phyloP scores from a whole-genome alignment of 148 eudicot genomes.

The Vaccinium corymbosum region DNA sequence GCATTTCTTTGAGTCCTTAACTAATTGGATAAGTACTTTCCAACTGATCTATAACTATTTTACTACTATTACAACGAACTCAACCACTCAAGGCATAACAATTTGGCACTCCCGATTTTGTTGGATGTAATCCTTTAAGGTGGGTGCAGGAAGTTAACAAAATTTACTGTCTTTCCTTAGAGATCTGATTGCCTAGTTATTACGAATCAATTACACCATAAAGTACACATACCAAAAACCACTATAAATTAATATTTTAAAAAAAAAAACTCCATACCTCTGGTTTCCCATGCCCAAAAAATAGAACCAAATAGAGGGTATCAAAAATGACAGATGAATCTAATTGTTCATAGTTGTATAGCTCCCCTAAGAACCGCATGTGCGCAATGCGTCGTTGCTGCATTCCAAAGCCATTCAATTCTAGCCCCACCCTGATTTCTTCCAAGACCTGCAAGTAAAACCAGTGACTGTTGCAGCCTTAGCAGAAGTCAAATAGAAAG shows the following conservation, averaged over 20 bases:
- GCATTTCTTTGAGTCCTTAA: too few relatives aligned
- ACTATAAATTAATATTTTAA: background rate
- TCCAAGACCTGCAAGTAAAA: conserved; percentile 76
- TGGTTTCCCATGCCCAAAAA: conserved; percentile 80
- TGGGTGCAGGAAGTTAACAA: background rate
- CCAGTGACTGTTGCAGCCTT: background rate
- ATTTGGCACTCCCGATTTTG: background rate
- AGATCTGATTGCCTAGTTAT: background rate
- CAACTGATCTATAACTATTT: too few relatives aligned
- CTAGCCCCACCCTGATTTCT: conserved; percentile 79
- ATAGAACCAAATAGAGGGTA: conserved; percentile 80
- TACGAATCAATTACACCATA: background rate
- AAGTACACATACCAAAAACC: background rate
- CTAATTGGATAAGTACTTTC: too few relatives aligned
- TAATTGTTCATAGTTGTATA: conserved; percentile 90
- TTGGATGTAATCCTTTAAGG: background rate
- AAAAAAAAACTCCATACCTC: conserved; percentile 54
- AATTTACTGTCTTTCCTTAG: background rate
- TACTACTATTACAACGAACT: too few relatives aligned
- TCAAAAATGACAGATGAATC: conserved; percentile 93
- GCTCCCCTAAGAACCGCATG: conserved; percentile 95
- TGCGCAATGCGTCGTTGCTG: conserved; percentile 92
- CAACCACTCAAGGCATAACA: background rate
- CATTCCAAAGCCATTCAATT: conserved; percentile 89
- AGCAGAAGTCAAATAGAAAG: background rate